A percentile compares a stretch with the other conserved stretches of the same genome.
phyloP scores from a whole-genome alignment of 176 grass and related monocot species.

The Aegilops speltoides region DNA sequence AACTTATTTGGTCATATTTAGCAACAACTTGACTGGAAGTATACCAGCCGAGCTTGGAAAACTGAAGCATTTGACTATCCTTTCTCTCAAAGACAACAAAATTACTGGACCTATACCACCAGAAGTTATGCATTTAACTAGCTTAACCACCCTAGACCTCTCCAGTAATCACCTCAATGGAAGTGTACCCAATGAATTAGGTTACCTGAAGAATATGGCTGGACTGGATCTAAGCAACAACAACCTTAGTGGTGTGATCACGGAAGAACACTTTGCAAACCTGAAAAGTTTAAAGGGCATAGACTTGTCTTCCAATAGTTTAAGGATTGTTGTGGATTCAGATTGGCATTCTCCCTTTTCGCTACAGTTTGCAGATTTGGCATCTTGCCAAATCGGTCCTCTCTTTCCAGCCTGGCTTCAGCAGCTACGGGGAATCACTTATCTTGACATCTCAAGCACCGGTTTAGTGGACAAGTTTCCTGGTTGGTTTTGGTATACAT shows the following conservation, averaged over 20 bases:
- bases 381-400: constrained; percentile 28
- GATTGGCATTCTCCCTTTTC: constrained; percentile 2
- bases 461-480: constrained; percentile 6
- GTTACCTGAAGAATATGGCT: not conserved
- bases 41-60: not conserved
- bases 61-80: not conserved
- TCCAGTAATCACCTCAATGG: not conserved
- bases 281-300: not conserved
- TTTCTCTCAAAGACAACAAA: not conserved
- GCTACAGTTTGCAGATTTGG: not conserved
- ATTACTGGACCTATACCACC: not conserved
- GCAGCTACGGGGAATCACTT: not conserved
- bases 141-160: not conserved
- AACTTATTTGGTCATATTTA: not conserved
- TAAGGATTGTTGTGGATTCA: not conserved
- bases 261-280: not conserved
- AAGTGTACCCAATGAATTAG: not conserved
- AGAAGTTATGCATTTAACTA: not conserved
- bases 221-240: not conserved
- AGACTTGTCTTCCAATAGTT: not conserved
- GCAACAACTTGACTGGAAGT: not conserved
- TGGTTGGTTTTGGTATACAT: constrained; percentile 31
- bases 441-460: not conserved
- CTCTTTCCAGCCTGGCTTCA: constrained; percentile 35
- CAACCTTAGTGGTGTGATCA: not conserved